Conservation (phyloP, 768 basidiomycete genomes). For the Psilocybe cubensis region DNA sequence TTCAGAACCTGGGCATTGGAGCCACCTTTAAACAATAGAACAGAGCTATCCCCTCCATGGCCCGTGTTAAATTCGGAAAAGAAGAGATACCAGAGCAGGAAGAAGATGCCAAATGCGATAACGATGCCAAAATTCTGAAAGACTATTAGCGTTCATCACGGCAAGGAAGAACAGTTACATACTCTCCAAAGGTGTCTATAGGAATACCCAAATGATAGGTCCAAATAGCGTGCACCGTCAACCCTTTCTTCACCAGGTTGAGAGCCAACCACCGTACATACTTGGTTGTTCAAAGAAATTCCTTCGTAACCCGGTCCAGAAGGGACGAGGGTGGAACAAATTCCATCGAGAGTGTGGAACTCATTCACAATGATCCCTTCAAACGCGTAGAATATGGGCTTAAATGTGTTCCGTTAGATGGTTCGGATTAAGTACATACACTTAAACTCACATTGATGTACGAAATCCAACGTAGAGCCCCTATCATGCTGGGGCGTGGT, state of each 20-base stretch:
- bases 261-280: conserved; percentile 75
- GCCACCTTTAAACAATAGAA: conserved; percentile 72
- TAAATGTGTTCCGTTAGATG: neutral
- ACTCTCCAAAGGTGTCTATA: conserved; percentile 48
- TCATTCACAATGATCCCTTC: conserved; percentile 81
- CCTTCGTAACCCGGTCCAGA: conserved; percentile 64
- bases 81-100: conserved; percentile 56
- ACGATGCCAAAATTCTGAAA: conserved; percentile 72
- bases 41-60: conserved; percentile 35
- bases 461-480: conserved; percentile 69
- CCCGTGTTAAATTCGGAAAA: conserved; percentile 59
- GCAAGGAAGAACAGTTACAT: conserved; percentile 16
- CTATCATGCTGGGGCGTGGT: conserved; percentile 66
- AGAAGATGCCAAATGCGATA: conserved; percentile 64
- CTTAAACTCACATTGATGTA: conserved; percentile 56
- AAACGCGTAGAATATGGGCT: conserved; percentile 76
- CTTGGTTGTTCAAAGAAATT: conserved; percentile 64
- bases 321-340: conserved; percentile 62
- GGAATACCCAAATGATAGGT: conserved; percentile 51
- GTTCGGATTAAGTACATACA: neutral
- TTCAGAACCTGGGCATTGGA: conserved; percentile 34
- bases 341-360: conserved; percentile 70
- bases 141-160: neutral
- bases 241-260: conserved; percentile 63
- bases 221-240: conserved; percentile 56